These are phyloP conservation scores for Cenchrus americanus DNA, from an alignment of 176 grass and related monocot species.

Conservation along the genomic window DNA sequence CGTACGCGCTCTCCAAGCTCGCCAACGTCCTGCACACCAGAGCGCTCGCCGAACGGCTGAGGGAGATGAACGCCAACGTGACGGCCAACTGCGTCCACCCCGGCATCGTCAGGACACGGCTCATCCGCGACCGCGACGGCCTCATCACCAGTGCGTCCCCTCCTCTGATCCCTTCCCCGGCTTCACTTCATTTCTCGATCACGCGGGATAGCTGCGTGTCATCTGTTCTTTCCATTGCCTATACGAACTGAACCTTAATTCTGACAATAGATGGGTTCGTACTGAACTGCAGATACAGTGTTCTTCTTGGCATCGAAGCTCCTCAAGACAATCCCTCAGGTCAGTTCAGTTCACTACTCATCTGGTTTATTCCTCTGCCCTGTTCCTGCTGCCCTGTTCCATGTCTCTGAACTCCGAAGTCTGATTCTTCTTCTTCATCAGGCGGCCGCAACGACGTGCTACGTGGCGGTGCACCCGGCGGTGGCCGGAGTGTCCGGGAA, in stretches of 20 bases:
- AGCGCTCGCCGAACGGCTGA: conserved; percentile 60
- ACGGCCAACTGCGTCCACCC: conserved; percentile 97
- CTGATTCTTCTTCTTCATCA: neutral
- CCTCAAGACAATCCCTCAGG: conserved; percentile 95
- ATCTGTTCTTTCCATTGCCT: neutral
- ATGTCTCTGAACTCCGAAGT: neutral
- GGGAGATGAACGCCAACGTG: conserved; percentile 74
- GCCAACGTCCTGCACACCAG: conserved; percentile 92
- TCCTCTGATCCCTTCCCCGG: neutral
- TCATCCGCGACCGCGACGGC: conserved; percentile 90
- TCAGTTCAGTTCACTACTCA: conserved; percentile 1
- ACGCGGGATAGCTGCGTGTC: too few relatives aligned
- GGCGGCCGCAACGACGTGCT: conserved; percentile 89
- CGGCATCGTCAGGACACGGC: conserved; percentile 88
- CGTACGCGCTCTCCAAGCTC: conserved; percentile 95
- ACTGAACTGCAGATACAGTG: conserved; percentile 58
- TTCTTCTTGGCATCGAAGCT: conserved; percentile 94
- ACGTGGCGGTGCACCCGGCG: conserved; percentile 73
- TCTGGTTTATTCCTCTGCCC: neutral
- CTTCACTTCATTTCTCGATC: too few relatives aligned
- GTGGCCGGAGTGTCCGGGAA: conserved; percentile 68
- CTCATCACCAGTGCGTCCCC: conserved; percentile 66
- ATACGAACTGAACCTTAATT: neutral
- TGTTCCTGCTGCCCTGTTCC: neutral
- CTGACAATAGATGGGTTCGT: neutral